Conservation (phyloP, 345 rosid species). For the Populus tremula region DNA sequence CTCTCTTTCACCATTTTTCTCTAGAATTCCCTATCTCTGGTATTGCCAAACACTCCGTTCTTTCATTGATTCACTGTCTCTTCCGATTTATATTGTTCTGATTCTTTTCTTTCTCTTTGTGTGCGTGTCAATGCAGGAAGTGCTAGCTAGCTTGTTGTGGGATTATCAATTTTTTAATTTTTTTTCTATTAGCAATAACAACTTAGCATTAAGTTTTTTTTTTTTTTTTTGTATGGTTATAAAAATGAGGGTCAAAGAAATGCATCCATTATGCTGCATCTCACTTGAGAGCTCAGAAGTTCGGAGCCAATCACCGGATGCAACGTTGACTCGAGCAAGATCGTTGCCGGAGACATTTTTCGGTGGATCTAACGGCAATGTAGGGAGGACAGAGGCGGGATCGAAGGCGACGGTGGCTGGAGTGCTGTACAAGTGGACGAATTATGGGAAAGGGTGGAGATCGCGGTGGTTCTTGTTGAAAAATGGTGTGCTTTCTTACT, state of each 20-base stretch:
- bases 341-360: slow-evolving; percentile 56
- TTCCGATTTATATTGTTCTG: not conserved
- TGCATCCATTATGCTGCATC: slow-evolving; percentile 94
- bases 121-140: not conserved
- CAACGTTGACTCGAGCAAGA: slow-evolving; percentile 47
- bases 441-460: slow-evolving; percentile 98
- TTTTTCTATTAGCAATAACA: not conserved
- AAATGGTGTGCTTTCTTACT: slow-evolving; percentile 77
- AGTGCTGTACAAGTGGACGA: slow-evolving; percentile 89
- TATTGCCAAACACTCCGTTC: not conserved
- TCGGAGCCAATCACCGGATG: slow-evolving; percentile 64
- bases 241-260: slow-evolving; percentile 83
- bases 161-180: not conserved
- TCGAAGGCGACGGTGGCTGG: slow-evolving; percentile 80
- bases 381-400: slow-evolving; percentile 28
- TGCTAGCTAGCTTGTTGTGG: not conserved
- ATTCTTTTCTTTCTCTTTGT: not conserved
- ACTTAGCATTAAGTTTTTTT: not conserved
- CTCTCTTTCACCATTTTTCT: not conserved
- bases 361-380: slow-evolving; percentile 48
- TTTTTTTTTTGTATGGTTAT: not conserved
- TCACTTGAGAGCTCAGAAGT: slow-evolving; percentile 65
- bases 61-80: not conserved
- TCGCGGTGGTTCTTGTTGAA: slow-evolving; percentile 87
- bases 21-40: not conserved